Base-by-base conservation (phyloP, 2,329 filamentous ascomycete genomes). In the Colletotrichum chlorophyti region DNA sequence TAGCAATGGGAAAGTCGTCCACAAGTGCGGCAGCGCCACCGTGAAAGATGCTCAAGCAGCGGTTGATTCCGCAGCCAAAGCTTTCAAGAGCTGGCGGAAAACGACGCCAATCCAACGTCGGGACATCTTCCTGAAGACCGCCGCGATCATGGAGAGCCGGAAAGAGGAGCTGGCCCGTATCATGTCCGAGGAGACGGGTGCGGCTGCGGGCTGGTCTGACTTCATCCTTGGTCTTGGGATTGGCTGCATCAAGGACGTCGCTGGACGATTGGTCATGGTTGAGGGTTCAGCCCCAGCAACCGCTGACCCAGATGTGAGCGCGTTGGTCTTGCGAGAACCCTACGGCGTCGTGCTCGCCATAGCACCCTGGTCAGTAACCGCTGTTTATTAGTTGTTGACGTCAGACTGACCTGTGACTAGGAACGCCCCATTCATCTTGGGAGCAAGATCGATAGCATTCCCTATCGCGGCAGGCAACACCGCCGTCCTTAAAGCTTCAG, bases 391-490 rank as follows among this genome's bases (percentile, higher is more conserved):
- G 32, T n/a, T 4, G 14, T 31, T 12, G 31, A 23, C 14, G n/a
- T 26, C 2, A 35, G 14, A 32, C 52, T 65, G 27, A 65, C 29
- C 10, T 17, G 26, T 8, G 23, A 34, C 21, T 48, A 85, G 83
- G 82, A 86, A 88, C 63, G 81, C 84, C 2, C 78, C 83, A 2
- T 79, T 82, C 61, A 80, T 85, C 57, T 75, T 87, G 10, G 82
- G 81, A 15, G 68, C 79, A 23, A 76, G 84, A 38, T 71, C 81
- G 4, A 81, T 91, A 19, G 74, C 81, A 9, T 84, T 83, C 61
- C 87, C 91, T 3, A 77, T 95, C 4, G 92, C 92, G 3, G 85
- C 84, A 1, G 91, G 91, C n/a, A 93, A 93, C 72, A 91, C 90
- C 0, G 82, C 84, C 15, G 80, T 94, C 11, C 75, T 93, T 60